A percentile compares a stretch with the other conserved stretches of the same genome.
Conservation (phyloP, 176 grass and related monocot species). For the Avena eriantha region DNA sequence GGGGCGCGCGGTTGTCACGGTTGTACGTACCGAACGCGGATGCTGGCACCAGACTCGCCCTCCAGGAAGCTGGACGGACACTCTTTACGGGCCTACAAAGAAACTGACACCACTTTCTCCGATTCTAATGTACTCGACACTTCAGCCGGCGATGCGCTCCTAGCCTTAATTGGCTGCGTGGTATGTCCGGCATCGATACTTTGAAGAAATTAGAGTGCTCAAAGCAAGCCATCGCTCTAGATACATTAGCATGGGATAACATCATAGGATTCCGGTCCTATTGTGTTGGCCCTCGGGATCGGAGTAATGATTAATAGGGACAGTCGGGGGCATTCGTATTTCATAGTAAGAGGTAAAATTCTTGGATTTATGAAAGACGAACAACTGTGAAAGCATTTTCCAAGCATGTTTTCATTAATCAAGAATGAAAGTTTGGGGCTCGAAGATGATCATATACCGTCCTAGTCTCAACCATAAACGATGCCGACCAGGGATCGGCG, state of each 20-base stretch:
- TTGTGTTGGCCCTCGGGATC: constrained; percentile 47
- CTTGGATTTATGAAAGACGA: constrained; percentile 90
- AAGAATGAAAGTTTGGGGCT: constrained; percentile 73
- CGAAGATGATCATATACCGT: constrained; percentile 70
- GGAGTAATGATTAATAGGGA: constrained; percentile 48
- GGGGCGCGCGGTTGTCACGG: no score
- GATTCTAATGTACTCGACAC: no score
- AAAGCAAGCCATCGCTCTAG: constrained; percentile 42
- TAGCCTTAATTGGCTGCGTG: no score
- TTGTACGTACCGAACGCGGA: no score
- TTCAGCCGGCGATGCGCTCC: no score
- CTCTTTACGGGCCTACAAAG: no score
- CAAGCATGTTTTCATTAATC: constrained; percentile 87
- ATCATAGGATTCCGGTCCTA: constrained; percentile 48
- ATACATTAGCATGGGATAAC: constrained; percentile 65
- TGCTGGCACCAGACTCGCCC: no score
- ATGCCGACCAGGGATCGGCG: constrained; percentile 65
- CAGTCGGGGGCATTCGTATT: constrained; percentile 75
- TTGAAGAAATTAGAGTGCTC: constrained; percentile 45
- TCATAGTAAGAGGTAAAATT: constrained; percentile 64
- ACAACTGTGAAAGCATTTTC: constrained; percentile 80
- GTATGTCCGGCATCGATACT: no score
- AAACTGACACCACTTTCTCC: no score
- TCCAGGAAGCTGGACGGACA: no score
- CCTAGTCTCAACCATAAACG: constrained; percentile 83